Conservation (phyloP, 768 basidiomycete genomes). For the Pleurotus cornucopiae region DNA sequence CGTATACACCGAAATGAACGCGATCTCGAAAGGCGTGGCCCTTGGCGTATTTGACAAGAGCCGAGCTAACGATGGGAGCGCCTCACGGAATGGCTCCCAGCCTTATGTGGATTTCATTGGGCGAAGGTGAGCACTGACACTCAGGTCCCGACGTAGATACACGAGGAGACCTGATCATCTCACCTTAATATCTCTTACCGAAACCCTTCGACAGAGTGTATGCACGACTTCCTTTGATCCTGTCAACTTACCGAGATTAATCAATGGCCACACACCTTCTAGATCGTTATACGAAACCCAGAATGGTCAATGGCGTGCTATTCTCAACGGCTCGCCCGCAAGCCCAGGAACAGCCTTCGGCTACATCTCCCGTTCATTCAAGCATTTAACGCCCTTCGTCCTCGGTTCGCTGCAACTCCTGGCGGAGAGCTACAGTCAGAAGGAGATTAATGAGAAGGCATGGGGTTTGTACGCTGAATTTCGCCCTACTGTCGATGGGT, state of each 20-base stretch:
- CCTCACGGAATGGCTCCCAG: slow-evolving; percentile 55
- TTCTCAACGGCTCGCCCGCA: slow-evolving; percentile 66
- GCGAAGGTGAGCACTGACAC: slow-evolving; percentile 39
- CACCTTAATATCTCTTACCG: too few relatives aligned
- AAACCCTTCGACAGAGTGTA: slow-evolving; percentile 30
- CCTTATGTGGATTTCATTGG: slow-evolving; percentile 88
- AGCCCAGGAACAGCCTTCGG: slow-evolving; percentile 73
- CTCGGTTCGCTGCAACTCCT: slow-evolving; percentile 75
- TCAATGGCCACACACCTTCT: slow-evolving; percentile 2
- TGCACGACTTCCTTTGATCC: slow-evolving; percentile 12
- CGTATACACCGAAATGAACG: slow-evolving; percentile 92
- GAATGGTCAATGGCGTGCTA: slow-evolving; percentile 74
- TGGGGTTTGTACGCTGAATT: slow-evolving; percentile 85
- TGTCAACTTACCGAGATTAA: slow-evolving; percentile 3
- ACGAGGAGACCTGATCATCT: too few relatives aligned
- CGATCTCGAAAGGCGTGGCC: slow-evolving; percentile 77
- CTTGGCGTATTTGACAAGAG: slow-evolving; percentile 69
- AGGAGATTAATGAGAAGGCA: slow-evolving; percentile 61
- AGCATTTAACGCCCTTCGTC: slow-evolving; percentile 73
- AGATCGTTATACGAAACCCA: slow-evolving; percentile 81
- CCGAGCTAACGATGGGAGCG: slow-evolving; percentile 52
- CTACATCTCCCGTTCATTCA: slow-evolving; percentile 78
- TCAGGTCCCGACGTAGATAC: too few relatives aligned
- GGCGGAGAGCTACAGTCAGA: slow-evolving; percentile 51
- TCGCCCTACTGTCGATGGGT: slow-evolving; percentile 74